Conservation (phyloP, 177 flowering plant genomes). For the Vitis hybrid region DNA sequence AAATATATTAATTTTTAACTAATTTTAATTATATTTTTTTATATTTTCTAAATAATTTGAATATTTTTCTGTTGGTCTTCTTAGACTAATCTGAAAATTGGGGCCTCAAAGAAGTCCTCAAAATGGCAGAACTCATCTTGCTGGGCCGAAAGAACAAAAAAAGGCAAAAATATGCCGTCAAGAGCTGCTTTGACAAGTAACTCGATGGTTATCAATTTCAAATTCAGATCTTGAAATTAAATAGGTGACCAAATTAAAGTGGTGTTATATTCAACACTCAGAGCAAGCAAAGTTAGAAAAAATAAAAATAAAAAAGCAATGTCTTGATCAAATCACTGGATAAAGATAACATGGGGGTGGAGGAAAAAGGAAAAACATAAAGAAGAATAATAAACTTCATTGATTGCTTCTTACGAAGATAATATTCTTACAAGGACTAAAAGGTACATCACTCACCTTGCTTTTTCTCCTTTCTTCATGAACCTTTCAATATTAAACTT, state of each 20-base stretch:
- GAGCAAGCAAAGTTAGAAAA: too few species aligned
- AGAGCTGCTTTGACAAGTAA: conserved; percentile 24
- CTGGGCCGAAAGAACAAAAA: background rate
- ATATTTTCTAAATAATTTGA: too few species aligned
- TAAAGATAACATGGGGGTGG: too few species aligned
- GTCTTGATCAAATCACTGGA: too few species aligned
- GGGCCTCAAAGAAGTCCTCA: background rate
- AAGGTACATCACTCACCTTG: too few species aligned
- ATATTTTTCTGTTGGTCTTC: background rate
- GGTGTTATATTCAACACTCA: conserved; percentile 6
- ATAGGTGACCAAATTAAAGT: conserved; percentile 30
- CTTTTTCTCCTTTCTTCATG: too few species aligned
- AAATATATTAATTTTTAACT: too few species aligned
- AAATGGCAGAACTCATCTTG: background rate
- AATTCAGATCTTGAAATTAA: conserved; percentile 4
- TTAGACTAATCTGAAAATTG: background rate
- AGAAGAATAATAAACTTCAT: conserved; percentile 14
- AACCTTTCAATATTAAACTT: too few species aligned
- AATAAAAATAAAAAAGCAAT: too few species aligned
- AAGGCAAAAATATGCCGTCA: conserved; percentile 5
- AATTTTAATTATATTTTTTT: too few species aligned
- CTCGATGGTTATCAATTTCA: conserved; percentile 10
- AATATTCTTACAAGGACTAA: too few species aligned
- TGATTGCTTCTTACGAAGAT: background rate
- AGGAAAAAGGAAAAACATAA: too few species aligned